Percentiles rank a stretch among this genome's conserved stretches.
Conservation (phyloP, 192 early-diverging fungal species). For the Podila epicladia region DNA sequence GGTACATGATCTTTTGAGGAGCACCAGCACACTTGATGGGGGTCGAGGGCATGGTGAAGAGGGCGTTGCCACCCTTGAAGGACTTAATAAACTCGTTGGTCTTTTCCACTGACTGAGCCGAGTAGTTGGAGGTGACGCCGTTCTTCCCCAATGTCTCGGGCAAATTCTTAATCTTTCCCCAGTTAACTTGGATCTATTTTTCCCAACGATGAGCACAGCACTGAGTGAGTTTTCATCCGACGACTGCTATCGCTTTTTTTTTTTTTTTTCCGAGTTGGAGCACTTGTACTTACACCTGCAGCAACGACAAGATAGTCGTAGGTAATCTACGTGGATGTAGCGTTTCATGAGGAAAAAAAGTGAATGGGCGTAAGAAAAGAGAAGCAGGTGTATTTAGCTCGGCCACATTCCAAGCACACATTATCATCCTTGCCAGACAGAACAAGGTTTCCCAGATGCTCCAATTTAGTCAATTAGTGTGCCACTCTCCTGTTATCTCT, state of each 20-base stretch:
- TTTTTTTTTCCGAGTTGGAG: background rate
- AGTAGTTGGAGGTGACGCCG: conserved; percentile 89
- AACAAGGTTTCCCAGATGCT: conserved; percentile 7
- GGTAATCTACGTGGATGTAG: conserved; percentile 25
- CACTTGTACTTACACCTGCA: conserved; percentile 36
- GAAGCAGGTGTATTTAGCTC: background rate
- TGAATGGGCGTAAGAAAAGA: background rate
- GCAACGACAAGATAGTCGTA: conserved; percentile 50
- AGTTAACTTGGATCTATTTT: conserved; percentile 77
- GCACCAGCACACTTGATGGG: conserved; percentile 93
- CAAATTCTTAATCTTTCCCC: conserved; percentile 81
- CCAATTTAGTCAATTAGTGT: conserved; percentile 3
- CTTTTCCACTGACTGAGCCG: conserved; percentile 73
- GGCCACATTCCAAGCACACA: background rate
- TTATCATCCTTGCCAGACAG: background rate
- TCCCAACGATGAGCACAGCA: conserved; percentile 40
- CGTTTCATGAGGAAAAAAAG: background rate
- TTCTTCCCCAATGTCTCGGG: conserved; percentile 78
- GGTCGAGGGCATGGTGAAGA: conserved; percentile 89
- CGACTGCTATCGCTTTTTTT: background rate
- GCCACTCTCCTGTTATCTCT: no score
- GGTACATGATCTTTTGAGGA: conserved; percentile 88
- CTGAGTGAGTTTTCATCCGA: background rate
- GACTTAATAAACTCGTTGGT: conserved; percentile 76
- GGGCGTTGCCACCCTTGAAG: conserved; percentile 79